Evolutionary conservation across 225 moss, liverwort and hornwort genomes (phyloP).

Genomic region (Asterella californica): DNA sequence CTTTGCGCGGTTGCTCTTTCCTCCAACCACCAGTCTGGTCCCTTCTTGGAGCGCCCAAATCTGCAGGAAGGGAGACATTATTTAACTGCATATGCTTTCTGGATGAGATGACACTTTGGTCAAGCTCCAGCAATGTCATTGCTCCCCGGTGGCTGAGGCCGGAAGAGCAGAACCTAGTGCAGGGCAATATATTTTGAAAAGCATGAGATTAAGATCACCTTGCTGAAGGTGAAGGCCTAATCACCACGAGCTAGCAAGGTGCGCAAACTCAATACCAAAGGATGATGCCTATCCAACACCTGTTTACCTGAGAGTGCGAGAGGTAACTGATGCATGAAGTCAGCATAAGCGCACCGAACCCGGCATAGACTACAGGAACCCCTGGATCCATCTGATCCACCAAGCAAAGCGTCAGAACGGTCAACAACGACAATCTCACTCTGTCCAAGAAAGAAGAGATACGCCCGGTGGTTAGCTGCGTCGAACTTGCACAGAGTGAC

Average conservation of each 20-base stretch:
- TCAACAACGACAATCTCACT: neutral
- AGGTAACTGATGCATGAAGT: conserved; percentile 87
- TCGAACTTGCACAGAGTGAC: neutral
- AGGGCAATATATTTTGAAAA: too few relatives aligned
- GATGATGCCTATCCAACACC: neutral
- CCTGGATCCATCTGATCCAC: conserved; percentile 73
- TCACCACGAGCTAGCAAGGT: neutral
- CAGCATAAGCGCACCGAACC: conserved; percentile 89
- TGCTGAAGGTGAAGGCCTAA: neutral
- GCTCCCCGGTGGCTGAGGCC: too few relatives aligned
- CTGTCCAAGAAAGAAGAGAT: neutral
- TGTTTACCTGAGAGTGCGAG: conserved; percentile 79
- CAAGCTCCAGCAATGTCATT: neutral
- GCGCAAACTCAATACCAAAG: neutral
- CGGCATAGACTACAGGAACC: conserved; percentile 82
- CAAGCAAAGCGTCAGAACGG: neutral
- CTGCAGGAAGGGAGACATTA: conserved; percentile 18
- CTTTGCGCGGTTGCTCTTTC: conserved; percentile 89
- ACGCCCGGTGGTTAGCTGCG: too few relatives aligned
- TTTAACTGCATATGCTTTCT: neutral
- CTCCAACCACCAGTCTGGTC: conserved; percentile 73
- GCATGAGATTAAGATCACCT: neutral
- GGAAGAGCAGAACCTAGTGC: neutral
- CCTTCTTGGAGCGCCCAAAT: conserved; percentile 94
- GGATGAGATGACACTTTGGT: neutral